A percentile compares a stretch with the other conserved stretches of the same genome.
Conservation (phyloP, 129 eudicot species). For the Chrysanthemum makinoi region DNA sequence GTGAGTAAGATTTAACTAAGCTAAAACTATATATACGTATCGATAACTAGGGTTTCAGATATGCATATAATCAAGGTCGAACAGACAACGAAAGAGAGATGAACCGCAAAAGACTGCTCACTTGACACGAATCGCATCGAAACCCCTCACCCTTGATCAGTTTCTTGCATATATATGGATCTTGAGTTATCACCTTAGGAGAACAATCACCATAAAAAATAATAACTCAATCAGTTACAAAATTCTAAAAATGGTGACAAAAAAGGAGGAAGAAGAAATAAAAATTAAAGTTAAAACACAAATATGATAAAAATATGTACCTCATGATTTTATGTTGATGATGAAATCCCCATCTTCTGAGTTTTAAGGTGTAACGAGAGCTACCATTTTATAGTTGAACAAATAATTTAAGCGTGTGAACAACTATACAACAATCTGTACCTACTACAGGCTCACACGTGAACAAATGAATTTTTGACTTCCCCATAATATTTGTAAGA, state of each 20-base stretch:
- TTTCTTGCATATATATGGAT: background rate
- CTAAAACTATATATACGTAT: background rate
- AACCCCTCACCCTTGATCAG: constrained; percentile 29
- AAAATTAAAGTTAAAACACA: background rate
- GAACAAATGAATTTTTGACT: too few species aligned
- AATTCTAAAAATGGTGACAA: background rate
- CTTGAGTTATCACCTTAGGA: background rate
- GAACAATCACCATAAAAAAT: constrained; percentile 4
- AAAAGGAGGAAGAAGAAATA: background rate
- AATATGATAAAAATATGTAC: background rate
- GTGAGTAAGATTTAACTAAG: background rate
- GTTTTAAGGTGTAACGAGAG: background rate
- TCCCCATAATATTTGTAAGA: too few species aligned
- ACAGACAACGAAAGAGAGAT: constrained; percentile 46
- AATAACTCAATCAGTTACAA: background rate
- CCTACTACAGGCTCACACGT: too few species aligned
- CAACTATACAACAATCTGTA: too few species aligned
- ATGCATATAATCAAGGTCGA: constrained; percentile 41
- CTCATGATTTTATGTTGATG: background rate
- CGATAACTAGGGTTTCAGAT: constrained; percentile 6
- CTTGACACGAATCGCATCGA: constrained; percentile 40
- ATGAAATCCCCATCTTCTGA: constrained; percentile 13
- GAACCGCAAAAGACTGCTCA: constrained; percentile 40
- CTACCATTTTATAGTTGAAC: too few species aligned
- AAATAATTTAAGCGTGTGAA: too few species aligned